phyloP scores from a whole-genome alignment of 2,329 filamentous ascomycete genomes.

The Alternaria consortialis region DNA sequence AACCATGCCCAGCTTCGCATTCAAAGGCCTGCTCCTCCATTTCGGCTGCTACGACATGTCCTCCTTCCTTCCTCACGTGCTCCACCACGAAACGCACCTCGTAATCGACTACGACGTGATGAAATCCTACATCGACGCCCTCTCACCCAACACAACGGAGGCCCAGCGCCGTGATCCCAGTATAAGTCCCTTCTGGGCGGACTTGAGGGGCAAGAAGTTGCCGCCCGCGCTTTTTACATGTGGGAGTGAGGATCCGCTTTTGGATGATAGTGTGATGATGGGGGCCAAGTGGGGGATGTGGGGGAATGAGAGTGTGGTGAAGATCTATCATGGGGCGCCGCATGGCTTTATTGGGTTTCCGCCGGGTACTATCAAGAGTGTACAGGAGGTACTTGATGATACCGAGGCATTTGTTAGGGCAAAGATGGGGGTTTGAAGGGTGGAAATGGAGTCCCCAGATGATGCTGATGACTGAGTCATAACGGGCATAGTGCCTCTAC shows the following conservation, averaged over 20 bases:
- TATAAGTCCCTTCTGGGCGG: slow-evolving; percentile 62
- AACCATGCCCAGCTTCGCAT: slow-evolving; percentile 47
- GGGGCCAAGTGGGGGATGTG: slow-evolving; percentile 62
- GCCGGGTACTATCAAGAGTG: slow-evolving; percentile 46
- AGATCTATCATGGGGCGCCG: slow-evolving; percentile 63
- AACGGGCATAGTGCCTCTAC: too few species aligned
- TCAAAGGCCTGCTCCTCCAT: slow-evolving; percentile 62
- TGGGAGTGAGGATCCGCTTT: slow-evolving; percentile 63
- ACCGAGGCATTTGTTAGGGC: slow-evolving; percentile 52
- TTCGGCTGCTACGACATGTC: slow-evolving; percentile 63
- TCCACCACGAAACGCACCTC: slow-evolving; percentile 51
- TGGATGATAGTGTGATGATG: slow-evolving; percentile 65
- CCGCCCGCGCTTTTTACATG: slow-evolving; percentile 64
- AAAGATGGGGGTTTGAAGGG: slow-evolving; percentile 22
- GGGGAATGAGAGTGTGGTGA: slow-evolving; percentile 61
- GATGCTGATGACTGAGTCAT: too few species aligned
- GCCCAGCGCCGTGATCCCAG: slow-evolving; percentile 56
- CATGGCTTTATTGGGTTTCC: slow-evolving; percentile 62
- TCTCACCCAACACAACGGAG: slow-evolving; percentile 54
- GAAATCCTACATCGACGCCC: slow-evolving; percentile 56
- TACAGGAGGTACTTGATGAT: slow-evolving; percentile 52
- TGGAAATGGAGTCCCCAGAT: too few species aligned
- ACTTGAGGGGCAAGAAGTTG: slow-evolving; percentile 52
- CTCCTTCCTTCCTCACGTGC: slow-evolving; percentile 53
- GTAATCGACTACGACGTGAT: slow-evolving; percentile 60